Base-by-base conservation (phyloP, 2,329 filamentous ascomycete species). In the Beauveria rudraprayagi region DNA sequence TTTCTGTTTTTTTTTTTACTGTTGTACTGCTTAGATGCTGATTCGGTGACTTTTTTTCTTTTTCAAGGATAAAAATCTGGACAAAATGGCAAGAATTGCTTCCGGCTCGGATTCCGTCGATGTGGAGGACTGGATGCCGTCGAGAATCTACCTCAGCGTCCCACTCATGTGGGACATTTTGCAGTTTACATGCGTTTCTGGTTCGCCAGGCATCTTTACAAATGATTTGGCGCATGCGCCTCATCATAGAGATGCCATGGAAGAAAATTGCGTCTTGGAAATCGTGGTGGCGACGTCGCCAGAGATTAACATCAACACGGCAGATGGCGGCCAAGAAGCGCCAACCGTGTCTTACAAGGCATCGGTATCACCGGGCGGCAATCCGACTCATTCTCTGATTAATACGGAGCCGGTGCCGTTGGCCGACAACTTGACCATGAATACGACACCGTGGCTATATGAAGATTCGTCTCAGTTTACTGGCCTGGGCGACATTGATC, bases 111-210 rank as follows among this genome's bases (percentile, higher is more conserved):
- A 80, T 8, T 76, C 69, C 8, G 73, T 79, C 61, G 77, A 80
- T 40, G 73, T 75, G 16, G 77, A 80, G 61, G 78, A 80, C 64
- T 81, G 79, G 79, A 77, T 80, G 70, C 79, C 79, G 0, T 80
- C 77, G 24, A 78, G 78, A 53, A 81, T 81, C 52, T 77, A 80
- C 64, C 77, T 82, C 41, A 81, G 77, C 62, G 77, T 81, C 1
- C 77, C 78, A 1, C 65, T 82, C 5, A 81, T 81, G 79, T 81
- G 79, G 79, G 77, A 80, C 43, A 76, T 81, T 10, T 67, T 82
- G 4, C 77, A 80, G 59, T 76, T 80, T 66, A 79, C 77, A 65
- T 79, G 71, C 34, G 71, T 70, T 8, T 69, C 73, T 0, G 72
- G 75, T 19, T 67, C 72, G 1, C 71, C 71, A 6, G 72, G 75